Conservation (phyloP, 805 yeast genomes). For the Millerago galiae region DNA sequence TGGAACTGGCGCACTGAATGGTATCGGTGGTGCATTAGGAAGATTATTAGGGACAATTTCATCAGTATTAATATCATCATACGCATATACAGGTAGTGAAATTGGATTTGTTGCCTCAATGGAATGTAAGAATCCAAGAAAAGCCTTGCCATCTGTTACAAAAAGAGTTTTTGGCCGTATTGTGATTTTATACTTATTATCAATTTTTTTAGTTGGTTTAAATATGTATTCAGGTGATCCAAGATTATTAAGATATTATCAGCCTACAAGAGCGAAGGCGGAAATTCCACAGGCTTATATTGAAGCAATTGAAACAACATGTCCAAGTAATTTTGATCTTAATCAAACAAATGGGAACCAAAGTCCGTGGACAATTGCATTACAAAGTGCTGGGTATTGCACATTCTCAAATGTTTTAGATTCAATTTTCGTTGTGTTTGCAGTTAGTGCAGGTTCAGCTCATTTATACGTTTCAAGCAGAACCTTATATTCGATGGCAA, state of each 20-base stretch:
- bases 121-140: slow-evolving; percentile 78
- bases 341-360: slow-evolving; percentile 31
- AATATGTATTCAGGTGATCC: slow-evolving; percentile 78
- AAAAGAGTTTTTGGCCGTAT: slow-evolving; percentile 69
- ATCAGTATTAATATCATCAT: slow-evolving; percentile 59
- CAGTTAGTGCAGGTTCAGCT: slow-evolving; percentile 47
- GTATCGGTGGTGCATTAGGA: slow-evolving; percentile 58
- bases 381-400: slow-evolving; percentile 48
- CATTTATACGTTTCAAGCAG: slow-evolving; percentile 52
- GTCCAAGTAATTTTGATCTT: slow-evolving; percentile 2
- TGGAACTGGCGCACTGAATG: slow-evolving; percentile 47
- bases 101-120: slow-evolving; percentile 80
- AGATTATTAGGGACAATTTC: slow-evolving; percentile 53
- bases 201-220: slow-evolving; percentile 63
- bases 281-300: slow-evolving; percentile 5
- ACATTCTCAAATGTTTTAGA: slow-evolving; percentile 40
- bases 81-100: slow-evolving; percentile 78
- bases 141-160: slow-evolving; percentile 71
- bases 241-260: slow-evolving; percentile 49
- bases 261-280: slow-evolving; percentile 10
- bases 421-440: slow-evolving; percentile 47
- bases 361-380: slow-evolving; percentile 54
- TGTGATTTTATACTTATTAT: slow-evolving; percentile 54
- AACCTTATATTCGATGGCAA: slow-evolving; percentile 47
- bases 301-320: slow-evolving; percentile 5